Percentiles rank a stretch among this genome's conserved stretches.
Conservation (phyloP, 768 basidiomycete species). For the Suillus tomentosus region DNA sequence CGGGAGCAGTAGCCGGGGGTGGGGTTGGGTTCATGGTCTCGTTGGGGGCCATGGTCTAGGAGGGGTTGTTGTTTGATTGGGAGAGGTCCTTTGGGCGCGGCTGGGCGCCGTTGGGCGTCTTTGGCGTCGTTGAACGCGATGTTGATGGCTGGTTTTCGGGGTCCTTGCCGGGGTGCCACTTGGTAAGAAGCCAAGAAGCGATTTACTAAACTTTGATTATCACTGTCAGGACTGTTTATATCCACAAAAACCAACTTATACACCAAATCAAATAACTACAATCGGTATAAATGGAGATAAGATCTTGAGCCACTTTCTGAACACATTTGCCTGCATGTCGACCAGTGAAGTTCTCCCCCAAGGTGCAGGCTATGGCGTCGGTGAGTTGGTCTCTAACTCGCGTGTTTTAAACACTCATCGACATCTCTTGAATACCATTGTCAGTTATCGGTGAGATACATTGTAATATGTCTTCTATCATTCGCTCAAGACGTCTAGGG, state of each 20-base stretch:
- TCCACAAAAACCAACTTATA: no score
- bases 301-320: background rate
- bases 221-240: no score
- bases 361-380: conserved; percentile 85
- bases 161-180: background rate
- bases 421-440: background rate
- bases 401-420: conserved; percentile 4
- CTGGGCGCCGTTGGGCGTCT: background rate
- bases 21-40: no score
- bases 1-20: no score
- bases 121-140: background rate
- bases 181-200: background rate
- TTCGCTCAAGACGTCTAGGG: conserved; percentile 41
- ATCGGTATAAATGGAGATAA: background rate
- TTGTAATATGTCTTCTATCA: conserved; percentile 9
- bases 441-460: conserved; percentile 51
- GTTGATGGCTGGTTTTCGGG: background rate
- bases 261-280: no score
- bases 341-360: conserved; percentile 57
- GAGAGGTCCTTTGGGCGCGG: no score
- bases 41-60: no score
- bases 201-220: no score
- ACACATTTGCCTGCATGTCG: conserved; percentile 19
- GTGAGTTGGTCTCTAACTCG: conserved; percentile 38
- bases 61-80: no score